Base-by-base conservation (phyloP, 352 stramenopile species). In the Globisporangium okanoganense region DNA sequence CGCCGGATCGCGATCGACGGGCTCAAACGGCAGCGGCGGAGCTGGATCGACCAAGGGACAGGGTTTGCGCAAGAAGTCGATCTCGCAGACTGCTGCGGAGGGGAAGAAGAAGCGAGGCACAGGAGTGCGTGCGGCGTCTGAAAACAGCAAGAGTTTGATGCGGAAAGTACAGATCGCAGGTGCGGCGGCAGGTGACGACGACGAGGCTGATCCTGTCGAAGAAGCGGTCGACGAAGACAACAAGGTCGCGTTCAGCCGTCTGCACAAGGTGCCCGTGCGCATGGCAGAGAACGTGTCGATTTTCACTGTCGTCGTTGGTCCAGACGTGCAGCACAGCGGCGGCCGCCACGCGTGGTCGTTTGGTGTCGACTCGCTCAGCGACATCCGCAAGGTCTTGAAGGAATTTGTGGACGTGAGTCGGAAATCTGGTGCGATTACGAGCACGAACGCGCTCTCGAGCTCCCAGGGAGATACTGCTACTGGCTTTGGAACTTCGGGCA, bases 211-310 rank as follows among this genome's bases (percentile, higher is more conserved):
- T 20, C 61, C 64, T 5, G 61, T 47, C 1, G 61, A 69, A 14
- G 61, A 73, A 27, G 61, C 35, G 12, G 58, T 88, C n/a, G 78
- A 92, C 31, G 79, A 87, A 53, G 82, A 92, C 61, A 90, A 92
- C 64, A 90, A 89, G 55, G 82, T 92, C 20, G 72, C 76, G 5
- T 92, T 92, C 47, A 92, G 78, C 49, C 82, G 76, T 2, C 71
- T 92, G 49, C 82, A 92, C 40, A 90, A 90, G 38, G 78, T 92
- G 31, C 82, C 82, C 5, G 75, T 92, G 35, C 76, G 75, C 31
- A 69, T 92, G 49, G 76, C 82, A 5, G 77, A 88, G 41, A 65
- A 85, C 41, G 82, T 85, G n/a, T 67, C 76, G 24, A 84, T 90
- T 20, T 92, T 85, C 62, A 85, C 78, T 20, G 73, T 92, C 20